A percentile compares a stretch with the other conserved stretches of the same genome.
Evolutionary conservation across 768 basidiomycete genomes (phyloP).

Genomic region (Melanogaster broomeanus): DNA sequence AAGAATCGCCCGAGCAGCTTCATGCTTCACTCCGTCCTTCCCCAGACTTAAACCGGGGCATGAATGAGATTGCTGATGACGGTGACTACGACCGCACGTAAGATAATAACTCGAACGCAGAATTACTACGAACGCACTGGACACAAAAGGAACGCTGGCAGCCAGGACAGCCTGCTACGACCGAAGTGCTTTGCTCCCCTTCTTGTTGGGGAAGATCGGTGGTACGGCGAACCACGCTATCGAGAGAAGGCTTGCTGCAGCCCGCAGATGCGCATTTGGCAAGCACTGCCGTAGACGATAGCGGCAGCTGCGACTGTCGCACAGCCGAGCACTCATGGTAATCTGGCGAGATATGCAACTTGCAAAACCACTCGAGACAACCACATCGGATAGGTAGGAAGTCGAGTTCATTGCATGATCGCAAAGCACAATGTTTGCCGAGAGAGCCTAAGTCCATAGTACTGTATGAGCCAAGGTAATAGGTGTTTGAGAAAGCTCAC

Average conservation of each 20-base stretch:
- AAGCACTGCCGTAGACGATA: conserved; percentile 31
- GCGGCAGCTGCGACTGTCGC: background rate
- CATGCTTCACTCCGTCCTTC: conserved; percentile 37
- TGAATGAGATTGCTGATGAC: conserved; percentile 61
- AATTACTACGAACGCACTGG: conserved; percentile 41
- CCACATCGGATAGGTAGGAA: conserved; percentile 76
- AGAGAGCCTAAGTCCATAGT: conserved; percentile 50
- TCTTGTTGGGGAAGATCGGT: conserved; percentile 1
- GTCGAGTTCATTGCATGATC: conserved; percentile 63
- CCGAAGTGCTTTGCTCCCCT: background rate
- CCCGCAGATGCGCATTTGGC: conserved; percentile 48
- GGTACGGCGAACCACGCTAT: conserved; percentile 36
- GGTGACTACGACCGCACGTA: conserved; percentile 49
- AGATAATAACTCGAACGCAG: conserved; percentile 9
- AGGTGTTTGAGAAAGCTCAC: no score
- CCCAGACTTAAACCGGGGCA: conserved; percentile 39
- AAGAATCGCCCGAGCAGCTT: conserved; percentile 53
- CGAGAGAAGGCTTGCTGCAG: conserved; percentile 60
- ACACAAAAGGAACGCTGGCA: conserved; percentile 67
- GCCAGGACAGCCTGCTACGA: conserved; percentile 44
- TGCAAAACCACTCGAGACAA: conserved; percentile 64
- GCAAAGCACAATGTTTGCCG: conserved; percentile 65
- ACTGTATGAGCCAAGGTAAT: background rate
- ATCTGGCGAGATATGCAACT: conserved; percentile 58
- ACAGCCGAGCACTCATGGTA: conserved; percentile 53